Evolutionary conservation across 345 rosid genomes (phyloP).

Genomic region (Ceriops decandra): DNA sequence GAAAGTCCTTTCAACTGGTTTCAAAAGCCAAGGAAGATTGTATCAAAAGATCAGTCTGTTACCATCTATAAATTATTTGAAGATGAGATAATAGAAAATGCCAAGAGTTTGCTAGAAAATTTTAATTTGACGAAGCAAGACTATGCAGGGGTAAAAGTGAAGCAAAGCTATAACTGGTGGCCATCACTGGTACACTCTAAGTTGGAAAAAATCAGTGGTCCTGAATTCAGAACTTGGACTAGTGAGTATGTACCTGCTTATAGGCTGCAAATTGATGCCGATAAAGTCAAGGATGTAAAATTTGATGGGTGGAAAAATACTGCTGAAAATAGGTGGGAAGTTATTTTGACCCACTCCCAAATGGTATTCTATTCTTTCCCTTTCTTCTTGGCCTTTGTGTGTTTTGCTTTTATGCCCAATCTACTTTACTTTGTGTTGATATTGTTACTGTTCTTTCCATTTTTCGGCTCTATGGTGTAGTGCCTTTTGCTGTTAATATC

Average conservation of each 20-base stretch:
- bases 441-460: too few species aligned
- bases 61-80: conserved; percentile 47
- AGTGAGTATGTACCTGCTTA: conserved; percentile 68
- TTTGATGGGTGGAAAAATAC: conserved; percentile 77
- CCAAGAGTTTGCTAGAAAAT: conserved; percentile 47
- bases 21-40: conserved; percentile 36
- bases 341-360: conserved; percentile 86
- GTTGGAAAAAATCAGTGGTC: conserved; percentile 69
- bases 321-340: conserved; percentile 58
- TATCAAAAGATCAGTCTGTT: conserved; percentile 63
- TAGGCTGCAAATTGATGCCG: conserved; percentile 55
- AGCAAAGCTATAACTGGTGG: conserved; percentile 55
- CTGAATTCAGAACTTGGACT: conserved; percentile 69
- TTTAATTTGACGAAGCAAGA: conserved; percentile 40
- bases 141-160: conserved; percentile 23
- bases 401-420: too few species aligned
- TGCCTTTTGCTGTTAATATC: too few species aligned
- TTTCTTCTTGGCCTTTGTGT: not conserved
- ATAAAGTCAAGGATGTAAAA: conserved; percentile 46
- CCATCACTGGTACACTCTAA: conserved; percentile 35
- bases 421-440: too few species aligned
- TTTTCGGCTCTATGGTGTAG: too few species aligned
- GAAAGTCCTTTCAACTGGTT: conserved; percentile 45
- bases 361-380: conserved; percentile 54
- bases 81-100: conserved; percentile 56